phyloP scores from a whole-genome alignment of 129 eudicot genomes.

The Smallanthus sonchifolius region DNA sequence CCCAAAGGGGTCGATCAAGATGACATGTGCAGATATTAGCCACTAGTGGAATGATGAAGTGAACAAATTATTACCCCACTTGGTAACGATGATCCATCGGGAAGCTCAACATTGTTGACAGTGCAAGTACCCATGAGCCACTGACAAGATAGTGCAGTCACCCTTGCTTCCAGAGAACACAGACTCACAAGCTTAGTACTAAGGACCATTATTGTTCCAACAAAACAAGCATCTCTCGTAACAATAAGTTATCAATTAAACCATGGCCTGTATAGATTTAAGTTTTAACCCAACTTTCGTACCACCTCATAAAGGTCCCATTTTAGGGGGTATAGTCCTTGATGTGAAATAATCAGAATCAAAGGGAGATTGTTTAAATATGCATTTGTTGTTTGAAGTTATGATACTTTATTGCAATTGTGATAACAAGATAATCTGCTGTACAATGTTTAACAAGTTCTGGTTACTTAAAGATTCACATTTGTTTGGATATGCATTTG shows the following conservation, averaged over 20 bases:
- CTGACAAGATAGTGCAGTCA: slow-evolving; percentile 83
- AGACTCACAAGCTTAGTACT: slow-evolving; percentile 21
- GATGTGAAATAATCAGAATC: background rate
- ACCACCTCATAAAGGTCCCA: background rate
- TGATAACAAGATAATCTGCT: background rate
- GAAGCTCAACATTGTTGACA: slow-evolving; percentile 67
- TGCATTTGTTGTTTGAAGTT: background rate
- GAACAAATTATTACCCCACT: slow-evolving; percentile 58
- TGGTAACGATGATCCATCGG: slow-evolving; percentile 66
- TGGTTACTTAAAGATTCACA: background rate
- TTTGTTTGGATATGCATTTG: background rate
- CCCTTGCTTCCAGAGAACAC: slow-evolving; percentile 71
- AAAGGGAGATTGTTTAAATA: background rate
- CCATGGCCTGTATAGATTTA: background rate
- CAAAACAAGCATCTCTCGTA: background rate
- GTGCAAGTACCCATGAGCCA: slow-evolving; percentile 94
- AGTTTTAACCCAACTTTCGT: background rate
- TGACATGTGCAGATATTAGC: slow-evolving; percentile 3
- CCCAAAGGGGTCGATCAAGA: slow-evolving; percentile 1
- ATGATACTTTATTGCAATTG: background rate
- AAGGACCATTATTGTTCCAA: background rate
- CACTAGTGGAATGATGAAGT: background rate
- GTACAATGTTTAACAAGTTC: background rate
- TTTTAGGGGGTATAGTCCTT: background rate
- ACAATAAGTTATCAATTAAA: background rate